Evolutionary conservation across 177 flowering plant genomes (phyloP).

Genomic region (Vitis hybrid): DNA sequence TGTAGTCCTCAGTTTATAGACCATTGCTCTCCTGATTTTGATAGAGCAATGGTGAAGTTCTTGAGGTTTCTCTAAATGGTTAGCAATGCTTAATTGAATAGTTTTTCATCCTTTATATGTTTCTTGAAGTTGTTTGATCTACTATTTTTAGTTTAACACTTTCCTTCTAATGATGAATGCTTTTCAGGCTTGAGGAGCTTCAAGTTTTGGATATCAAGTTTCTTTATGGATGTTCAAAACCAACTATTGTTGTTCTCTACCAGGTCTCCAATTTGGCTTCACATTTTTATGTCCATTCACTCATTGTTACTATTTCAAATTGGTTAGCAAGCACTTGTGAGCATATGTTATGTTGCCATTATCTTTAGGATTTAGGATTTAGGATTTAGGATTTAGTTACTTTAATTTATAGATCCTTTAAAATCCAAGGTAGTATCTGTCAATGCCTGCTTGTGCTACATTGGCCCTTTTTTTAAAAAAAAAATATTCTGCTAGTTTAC

Average conservation of each 20-base stretch:
- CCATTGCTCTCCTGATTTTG: too few relatives aligned
- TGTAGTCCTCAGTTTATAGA: too few relatives aligned
- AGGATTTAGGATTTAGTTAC: background rate
- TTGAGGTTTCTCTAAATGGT: too few relatives aligned
- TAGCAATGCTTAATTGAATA: background rate
- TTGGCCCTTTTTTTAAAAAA: too few relatives aligned
- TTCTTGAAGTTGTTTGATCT: background rate
- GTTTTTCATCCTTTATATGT: background rate
- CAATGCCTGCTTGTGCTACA: background rate
- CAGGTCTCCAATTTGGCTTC: constrained; percentile 53
- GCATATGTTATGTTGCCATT: background rate
- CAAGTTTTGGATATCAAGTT: constrained; percentile 98
- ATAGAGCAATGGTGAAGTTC: too few relatives aligned
- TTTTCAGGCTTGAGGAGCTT: constrained; percentile 96
- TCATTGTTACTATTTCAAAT: background rate
- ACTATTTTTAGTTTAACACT: background rate
- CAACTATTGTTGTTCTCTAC: constrained; percentile 94
- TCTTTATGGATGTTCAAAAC: constrained; percentile 86
- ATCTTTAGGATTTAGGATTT: background rate
- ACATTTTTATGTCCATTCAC: background rate
- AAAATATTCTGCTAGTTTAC: too few relatives aligned
- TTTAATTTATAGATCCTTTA: background rate
- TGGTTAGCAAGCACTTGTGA: background rate
- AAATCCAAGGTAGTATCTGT: constrained; percentile 2
- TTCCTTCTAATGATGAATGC: background rate